Evolutionary conservation across 441 rosid species (phyloP).

Genomic region (Croton laevigatus): DNA sequence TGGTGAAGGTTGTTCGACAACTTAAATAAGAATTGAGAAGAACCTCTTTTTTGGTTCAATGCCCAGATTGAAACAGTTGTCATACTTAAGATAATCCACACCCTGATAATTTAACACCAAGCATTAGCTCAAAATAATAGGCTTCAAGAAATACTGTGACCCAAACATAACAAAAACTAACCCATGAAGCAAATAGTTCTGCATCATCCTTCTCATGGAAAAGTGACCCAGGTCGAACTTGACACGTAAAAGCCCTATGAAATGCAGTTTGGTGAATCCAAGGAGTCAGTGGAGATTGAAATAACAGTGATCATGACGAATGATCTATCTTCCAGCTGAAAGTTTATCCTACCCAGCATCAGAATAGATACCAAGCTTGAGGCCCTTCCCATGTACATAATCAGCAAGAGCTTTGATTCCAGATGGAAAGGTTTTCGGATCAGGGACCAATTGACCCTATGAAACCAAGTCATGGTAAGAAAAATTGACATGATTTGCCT

Average conservation of each 20-base stretch:
- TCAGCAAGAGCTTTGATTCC: constrained; percentile 89
- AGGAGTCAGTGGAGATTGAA: constrained; percentile 11
- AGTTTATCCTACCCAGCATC: constrained; percentile 87
- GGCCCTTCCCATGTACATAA: constrained; percentile 79
- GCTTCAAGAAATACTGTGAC: background rate
- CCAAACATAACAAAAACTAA: constrained; percentile 37
- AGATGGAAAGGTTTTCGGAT: constrained; percentile 74
- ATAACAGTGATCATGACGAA: constrained; percentile 10
- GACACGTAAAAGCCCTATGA: constrained; percentile 74
- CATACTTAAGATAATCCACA: constrained; percentile 94
- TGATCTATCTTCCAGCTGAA: constrained; percentile 29
- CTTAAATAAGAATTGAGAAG: constrained; percentile 23
- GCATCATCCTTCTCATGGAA: constrained; percentile 83
- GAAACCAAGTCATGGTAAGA: constrained; percentile 12
- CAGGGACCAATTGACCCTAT: constrained; percentile 83
- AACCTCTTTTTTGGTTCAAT: constrained; percentile 71
- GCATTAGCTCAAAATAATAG: constrained; percentile 8
- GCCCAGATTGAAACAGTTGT: constrained; percentile 91
- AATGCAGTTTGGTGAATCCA: constrained; percentile 20
- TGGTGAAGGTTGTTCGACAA: constrained; percentile 13
- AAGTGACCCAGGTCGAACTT: constrained; percentile 96
- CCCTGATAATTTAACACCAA: constrained; percentile 44
- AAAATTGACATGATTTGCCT: background rate
- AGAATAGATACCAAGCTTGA: constrained; percentile 96
- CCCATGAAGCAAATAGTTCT: constrained; percentile 83